Evolutionary conservation across 768 basidiomycete genomes (phyloP).

Genomic region (Mycena filopes): DNA sequence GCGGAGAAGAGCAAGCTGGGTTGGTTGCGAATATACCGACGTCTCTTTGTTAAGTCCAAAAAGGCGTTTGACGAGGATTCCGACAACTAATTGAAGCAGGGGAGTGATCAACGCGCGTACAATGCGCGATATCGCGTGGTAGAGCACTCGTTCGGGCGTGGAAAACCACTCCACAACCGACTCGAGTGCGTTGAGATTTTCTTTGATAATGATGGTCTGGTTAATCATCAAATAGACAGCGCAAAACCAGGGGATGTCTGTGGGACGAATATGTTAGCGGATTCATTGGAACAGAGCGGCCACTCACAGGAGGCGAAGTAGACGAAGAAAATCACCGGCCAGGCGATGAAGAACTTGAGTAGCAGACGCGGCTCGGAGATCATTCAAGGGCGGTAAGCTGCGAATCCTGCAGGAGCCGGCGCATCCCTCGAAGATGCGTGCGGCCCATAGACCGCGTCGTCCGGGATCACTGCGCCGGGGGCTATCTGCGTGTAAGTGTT

Average conservation of each 20-base stretch:
- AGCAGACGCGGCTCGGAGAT: slow-evolving; percentile 44
- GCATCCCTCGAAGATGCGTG: slow-evolving; percentile 55
- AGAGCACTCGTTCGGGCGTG: slow-evolving; percentile 49
- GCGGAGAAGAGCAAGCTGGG: slow-evolving; percentile 39
- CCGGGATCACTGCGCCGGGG: slow-evolving; percentile 51
- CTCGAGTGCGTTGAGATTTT: slow-evolving; percentile 46
- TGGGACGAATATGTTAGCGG: not conserved
- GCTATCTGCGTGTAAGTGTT: slow-evolving; percentile 57
- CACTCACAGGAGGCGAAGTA: slow-evolving; percentile 46
- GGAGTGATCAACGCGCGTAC: slow-evolving; percentile 49
- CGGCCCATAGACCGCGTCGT: slow-evolving; percentile 54
- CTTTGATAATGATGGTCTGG: slow-evolving; percentile 37
- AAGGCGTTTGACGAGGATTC: slow-evolving; percentile 53
- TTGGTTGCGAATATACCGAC: slow-evolving; percentile 41
- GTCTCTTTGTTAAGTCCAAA: slow-evolving; percentile 48
- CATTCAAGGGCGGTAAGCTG: slow-evolving; percentile 51
- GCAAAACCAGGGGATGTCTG: slow-evolving; percentile 55
- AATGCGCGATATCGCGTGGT: slow-evolving; percentile 49
- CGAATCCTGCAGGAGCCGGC: slow-evolving; percentile 47
- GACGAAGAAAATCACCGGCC: slow-evolving; percentile 51
- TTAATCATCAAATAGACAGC: slow-evolving; percentile 50
- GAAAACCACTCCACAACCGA: slow-evolving; percentile 56
- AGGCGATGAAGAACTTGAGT: slow-evolving; percentile 50
- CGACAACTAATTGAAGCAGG: slow-evolving; percentile 48
- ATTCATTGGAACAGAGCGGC: not conserved